Conservation (phyloP, 2,329 filamentous ascomycete genomes). For the Dendrostoma leiphaemia region DNA sequence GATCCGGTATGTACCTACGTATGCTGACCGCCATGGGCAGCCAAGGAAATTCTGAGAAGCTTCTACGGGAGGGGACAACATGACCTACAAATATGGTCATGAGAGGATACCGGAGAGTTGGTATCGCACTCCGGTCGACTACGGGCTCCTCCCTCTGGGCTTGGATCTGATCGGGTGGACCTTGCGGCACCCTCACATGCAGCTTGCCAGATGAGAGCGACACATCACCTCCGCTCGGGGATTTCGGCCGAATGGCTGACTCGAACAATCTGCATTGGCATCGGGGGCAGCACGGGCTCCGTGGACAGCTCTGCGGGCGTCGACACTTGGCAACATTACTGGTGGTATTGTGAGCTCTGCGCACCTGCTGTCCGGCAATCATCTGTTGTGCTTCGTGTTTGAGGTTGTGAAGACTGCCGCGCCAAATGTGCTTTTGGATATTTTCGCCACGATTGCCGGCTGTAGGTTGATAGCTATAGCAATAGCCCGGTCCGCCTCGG, state of each 20-base stretch:
- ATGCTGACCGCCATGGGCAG: neutral
- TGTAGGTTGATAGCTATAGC: too few relatives aligned
- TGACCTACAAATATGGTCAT: conserved; percentile 43
- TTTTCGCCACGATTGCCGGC: conserved; percentile 33
- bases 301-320: conserved; percentile 27
- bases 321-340: conserved; percentile 25
- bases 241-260: too few relatives aligned
- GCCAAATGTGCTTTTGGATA: conserved; percentile 39
- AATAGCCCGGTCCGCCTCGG: too few relatives aligned
- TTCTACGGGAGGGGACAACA: conserved; percentile 43
- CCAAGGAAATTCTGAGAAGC: conserved; percentile 38
- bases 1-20: too few relatives aligned
- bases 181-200: conserved; percentile 38
- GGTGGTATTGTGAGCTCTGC: conserved; percentile 24
- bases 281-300: conserved; percentile 29
- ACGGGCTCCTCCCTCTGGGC: conserved; percentile 40
- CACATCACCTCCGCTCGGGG: too few relatives aligned
- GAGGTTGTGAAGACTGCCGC: conserved; percentile 37
- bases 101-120: conserved; percentile 53
- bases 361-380: conserved; percentile 30
- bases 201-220: conserved; percentile 28
- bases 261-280: too few relatives aligned
- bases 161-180: conserved; percentile 38
- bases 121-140: conserved; percentile 43
- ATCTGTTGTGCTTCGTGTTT: conserved; percentile 35